phyloP scores from a whole-genome alignment of 768 basidiomycete species.

The Crepidotus variabilis region DNA sequence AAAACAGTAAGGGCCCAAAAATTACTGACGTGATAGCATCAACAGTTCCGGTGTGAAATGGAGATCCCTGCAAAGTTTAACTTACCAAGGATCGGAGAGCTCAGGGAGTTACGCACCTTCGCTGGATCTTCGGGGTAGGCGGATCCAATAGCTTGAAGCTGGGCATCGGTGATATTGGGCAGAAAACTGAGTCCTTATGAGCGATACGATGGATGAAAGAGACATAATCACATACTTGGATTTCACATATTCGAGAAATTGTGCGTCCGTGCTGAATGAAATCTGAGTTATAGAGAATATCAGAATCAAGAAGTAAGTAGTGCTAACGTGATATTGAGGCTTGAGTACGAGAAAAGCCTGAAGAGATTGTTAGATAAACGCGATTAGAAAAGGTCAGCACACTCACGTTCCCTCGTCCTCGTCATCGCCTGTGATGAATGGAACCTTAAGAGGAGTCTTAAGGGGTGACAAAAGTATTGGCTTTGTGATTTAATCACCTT shows the following conservation, averaged over 20 bases:
- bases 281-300: not conserved
- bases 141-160: constrained; percentile 3
- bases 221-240: constrained; percentile 12
- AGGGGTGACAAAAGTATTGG: not conserved
- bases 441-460: constrained; percentile 8
- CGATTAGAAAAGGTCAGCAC: not conserved
- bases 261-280: constrained; percentile 12
- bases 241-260: constrained; percentile 17
- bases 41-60: constrained; percentile 20
- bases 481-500: constrained; percentile 14
- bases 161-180: not conserved
- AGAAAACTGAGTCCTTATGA: constrained; percentile 6
- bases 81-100: not conserved
- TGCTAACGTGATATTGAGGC: constrained; percentile 11
- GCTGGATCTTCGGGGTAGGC: constrained; percentile 14
- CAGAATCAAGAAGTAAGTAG: not conserved
- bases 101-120: constrained; percentile 4
- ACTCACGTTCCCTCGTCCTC: constrained; percentile 41
- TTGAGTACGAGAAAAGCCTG: not conserved
- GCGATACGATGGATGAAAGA: too few relatives aligned
- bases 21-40: constrained; percentile 21
- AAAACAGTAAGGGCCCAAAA: not conserved
- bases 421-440: constrained; percentile 26
- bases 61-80: constrained; percentile 16
- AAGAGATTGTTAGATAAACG: not conserved